Base-by-base conservation (phyloP, 2,329 filamentous ascomycete species). In the Bipolaris cookei region DNA sequence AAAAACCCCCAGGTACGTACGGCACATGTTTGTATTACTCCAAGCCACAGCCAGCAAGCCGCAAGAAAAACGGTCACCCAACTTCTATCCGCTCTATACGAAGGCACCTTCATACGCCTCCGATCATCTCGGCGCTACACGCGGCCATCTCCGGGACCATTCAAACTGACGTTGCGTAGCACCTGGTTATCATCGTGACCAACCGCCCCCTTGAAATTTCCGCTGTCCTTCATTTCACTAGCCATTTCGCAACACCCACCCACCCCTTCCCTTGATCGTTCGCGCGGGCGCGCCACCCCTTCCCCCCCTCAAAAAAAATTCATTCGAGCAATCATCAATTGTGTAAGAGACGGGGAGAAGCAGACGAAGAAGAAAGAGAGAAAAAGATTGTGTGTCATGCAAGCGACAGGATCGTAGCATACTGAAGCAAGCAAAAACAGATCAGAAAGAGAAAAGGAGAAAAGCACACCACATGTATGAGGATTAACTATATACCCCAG, bases 321-420 rank as follows among this genome's bases (percentile, higher is more conserved):
- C 6, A 7, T 25, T 25, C 6, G 23, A 25, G 23, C 23, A 25
- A 28, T 28, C 25, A 28, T 28, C 25, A 28, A 28, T 28, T 28
- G 8, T 3, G 25, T 28, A 28, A 28, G 25, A 28, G 25, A 28
- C 25, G 25, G 44, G 14, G 16, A 6, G 38, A 16, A 41, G n/a
- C 13, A 7, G 2, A 13, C 13, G 10, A 35, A n/a, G n/a, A 6
- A 34, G 32, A 14, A 34, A 34, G 32, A 34, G 4, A 34, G 8
- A 35, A 35, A 16, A 7, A 16, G 14, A 11, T 14, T 35, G 13
- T 35, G 13, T 2, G 14, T 6, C 7, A 35, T 35, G 34, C 25
- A 10, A 64, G 59, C 46, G 34, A 35, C 35, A 20, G 44, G 44
- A 46, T 46, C 44, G 28, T 20, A 18, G 30, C 30, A 23, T 16